Evolutionary conservation across 2,329 filamentous ascomycete genomes (phyloP).

Genomic region (Diaporthe citri): DNA sequence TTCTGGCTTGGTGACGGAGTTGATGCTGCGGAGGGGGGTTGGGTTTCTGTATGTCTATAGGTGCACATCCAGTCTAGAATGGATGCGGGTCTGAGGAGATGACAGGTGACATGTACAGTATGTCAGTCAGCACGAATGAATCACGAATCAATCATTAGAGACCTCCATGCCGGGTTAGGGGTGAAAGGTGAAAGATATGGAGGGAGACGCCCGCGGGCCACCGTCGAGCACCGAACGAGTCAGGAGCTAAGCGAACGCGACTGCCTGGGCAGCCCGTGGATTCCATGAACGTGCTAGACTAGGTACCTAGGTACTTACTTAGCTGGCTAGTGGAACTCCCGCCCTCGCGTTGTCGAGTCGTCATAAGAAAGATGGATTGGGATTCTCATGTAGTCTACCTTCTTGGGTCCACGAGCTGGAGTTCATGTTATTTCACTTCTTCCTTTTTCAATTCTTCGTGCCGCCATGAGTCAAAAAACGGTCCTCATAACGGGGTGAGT

Average conservation of each 20-base stretch:
- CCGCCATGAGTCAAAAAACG: conserved; percentile 1
- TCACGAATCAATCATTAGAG: neutral
- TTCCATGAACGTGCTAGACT: neutral
- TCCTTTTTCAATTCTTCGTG: neutral
- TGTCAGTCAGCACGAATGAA: neutral
- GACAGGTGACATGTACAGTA: neutral
- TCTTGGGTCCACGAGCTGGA: no score
- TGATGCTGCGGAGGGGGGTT: neutral
- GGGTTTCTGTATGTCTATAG: neutral
- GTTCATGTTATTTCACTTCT: neutral
- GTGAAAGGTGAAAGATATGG: neutral
- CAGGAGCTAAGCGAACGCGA: neutral
- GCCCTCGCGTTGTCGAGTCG: neutral
- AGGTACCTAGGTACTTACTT: no score
- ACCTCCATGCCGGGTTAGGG: neutral
- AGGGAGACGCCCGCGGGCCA: neutral
- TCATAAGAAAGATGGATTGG: neutral
- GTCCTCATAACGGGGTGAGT: conserved; percentile 23
- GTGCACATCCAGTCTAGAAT: neutral
- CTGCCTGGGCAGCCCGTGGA: conserved; percentile 15
- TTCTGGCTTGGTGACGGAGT: conserved; percentile 2
- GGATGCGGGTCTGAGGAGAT: neutral
- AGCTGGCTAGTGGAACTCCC: neutral
- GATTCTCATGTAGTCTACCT: no score
- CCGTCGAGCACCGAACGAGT: neutral